Base-by-base conservation (phyloP, 176 grass and related monocot genomes). In the Cocos nucifera region DNA sequence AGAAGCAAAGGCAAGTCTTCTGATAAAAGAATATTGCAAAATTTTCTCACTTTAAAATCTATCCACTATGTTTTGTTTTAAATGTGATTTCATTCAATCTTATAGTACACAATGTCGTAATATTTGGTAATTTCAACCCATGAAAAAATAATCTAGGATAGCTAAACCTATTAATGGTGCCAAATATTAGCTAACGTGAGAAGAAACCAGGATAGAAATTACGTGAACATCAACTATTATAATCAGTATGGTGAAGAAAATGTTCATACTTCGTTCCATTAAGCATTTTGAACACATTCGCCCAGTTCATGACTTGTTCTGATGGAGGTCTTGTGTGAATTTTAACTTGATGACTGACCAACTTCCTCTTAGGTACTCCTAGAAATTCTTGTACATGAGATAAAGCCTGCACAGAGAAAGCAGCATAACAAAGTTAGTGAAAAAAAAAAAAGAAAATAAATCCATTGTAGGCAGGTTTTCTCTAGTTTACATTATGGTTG, bases 301-400 rank as follows among this genome's bases (percentile, higher is more conserved):
- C 59, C 90, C 90, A 95, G 62, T 89, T 89, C 30, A 55, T 62
- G 51, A 95, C 67, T 29, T 86, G 86, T 24, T 68, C 64, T 7
- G 86, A 81, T 56, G 86, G 80, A 4, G 86, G 78, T 16, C 69
- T 74, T 0, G 78, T 95, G 65, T 95, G 91, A 69, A 95, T 95
- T 76, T 90, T 95, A 64, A 95, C 86, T 69, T 95, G 91, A 20
- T 63, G 82, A 67, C 91, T 95, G 26, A 87, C 78, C 73, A 95
- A 58, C 24, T 60, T 78, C 50, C 60, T 82, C 51, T 74, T 56
- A 0, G 86, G 86, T 64, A 95, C 86, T 6, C 80, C 18, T 3
- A 95, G 71, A 59, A 95, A 90, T 59, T 87, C 61, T 66, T 82
- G 77, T 48, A 85, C 86, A 66, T 49, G 78, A 62, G n/a, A 78